A percentile compares a stretch with the other conserved stretches of the same genome.
These are phyloP conservation scores for Cladosporium colombiae DNA, from an alignment of 2,329 filamentous ascomycete genomes.

Conservation along the genomic window DNA sequence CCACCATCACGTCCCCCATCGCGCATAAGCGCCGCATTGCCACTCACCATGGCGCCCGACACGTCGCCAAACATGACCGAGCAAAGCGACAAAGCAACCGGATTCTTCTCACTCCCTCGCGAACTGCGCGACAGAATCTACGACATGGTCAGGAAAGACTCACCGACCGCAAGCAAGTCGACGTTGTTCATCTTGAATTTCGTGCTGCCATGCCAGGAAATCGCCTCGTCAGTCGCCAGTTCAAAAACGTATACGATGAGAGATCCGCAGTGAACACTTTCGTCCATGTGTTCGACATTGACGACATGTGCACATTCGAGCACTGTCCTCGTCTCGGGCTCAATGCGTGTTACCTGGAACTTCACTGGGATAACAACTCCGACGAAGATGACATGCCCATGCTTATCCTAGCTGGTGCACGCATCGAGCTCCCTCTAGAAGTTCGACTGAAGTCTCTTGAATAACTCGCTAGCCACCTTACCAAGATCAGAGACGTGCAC, in stretches of 20 bases:
- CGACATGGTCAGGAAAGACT: background rate
- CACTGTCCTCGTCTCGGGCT: background rate
- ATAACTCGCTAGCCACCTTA: background rate
- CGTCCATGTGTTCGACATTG: background rate
- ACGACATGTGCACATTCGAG: background rate
- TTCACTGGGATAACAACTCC: no score
- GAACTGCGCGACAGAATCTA: slow-evolving; percentile 25
- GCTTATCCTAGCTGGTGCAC: no score
- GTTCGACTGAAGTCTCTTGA: background rate
- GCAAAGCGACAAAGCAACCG: background rate
- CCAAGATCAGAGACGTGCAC: background rate
- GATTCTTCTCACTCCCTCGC: slow-evolving; percentile 20
- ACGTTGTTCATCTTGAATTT: no score
- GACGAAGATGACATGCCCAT: no score
- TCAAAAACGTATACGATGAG: background rate
- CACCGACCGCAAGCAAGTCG: no score
- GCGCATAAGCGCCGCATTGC: background rate
- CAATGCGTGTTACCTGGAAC: background rate
- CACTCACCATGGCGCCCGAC: background rate
- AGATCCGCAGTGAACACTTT: background rate
- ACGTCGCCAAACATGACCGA: background rate
- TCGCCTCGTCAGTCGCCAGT: background rate
- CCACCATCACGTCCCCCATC: background rate
- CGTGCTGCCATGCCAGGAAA: background rate
- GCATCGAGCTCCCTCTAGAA: background rate